Evolutionary conservation across 768 basidiomycete species (phyloP).

Genomic region (Mycena alexandri): DNA sequence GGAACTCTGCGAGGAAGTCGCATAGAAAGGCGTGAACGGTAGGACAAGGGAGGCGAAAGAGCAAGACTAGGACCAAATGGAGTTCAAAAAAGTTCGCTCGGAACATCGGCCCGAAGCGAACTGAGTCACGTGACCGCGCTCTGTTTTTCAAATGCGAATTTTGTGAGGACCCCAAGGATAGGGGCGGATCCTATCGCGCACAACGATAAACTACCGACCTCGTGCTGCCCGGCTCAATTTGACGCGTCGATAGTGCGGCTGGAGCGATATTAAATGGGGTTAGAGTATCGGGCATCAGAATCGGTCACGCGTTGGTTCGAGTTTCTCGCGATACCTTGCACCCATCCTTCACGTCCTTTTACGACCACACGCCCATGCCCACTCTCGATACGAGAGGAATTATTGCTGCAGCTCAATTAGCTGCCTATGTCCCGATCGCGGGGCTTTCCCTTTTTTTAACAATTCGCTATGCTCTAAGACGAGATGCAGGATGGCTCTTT

Average conservation of each 20-base stretch:
- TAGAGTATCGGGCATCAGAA: conserved; percentile 6
- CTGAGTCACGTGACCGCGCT: conserved; percentile 9
- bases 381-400: conserved; percentile 53
- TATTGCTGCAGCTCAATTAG: conserved; percentile 71
- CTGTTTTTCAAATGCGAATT: no score
- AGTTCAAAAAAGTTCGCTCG: conserved; percentile 20
- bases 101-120: neutral
- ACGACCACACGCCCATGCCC: conserved; percentile 49
- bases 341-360: conserved; percentile 37
- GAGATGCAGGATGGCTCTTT: conserved; percentile 77
- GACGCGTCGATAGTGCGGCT: conserved; percentile 27
- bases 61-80: conserved; percentile 31
- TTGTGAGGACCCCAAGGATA: neutral
- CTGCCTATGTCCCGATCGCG: conserved; percentile 70
- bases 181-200: neutral
- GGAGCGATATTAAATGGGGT: neutral
- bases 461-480: conserved; percentile 67
- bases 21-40: conserved; percentile 53
- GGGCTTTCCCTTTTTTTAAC: conserved; percentile 59
- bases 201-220: neutral
- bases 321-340: conserved; percentile 32
- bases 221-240: neutral
- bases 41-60: no score
- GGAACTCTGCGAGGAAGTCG: conserved; percentile 84
- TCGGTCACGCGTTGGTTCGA: conserved; percentile 22